A percentile compares a stretch with the other conserved stretches of the same genome.
These are phyloP conservation scores for Lasiosphaeris hirsuta DNA, from an alignment of 495 filamentous ascomycete species.

Conservation along the genomic window DNA sequence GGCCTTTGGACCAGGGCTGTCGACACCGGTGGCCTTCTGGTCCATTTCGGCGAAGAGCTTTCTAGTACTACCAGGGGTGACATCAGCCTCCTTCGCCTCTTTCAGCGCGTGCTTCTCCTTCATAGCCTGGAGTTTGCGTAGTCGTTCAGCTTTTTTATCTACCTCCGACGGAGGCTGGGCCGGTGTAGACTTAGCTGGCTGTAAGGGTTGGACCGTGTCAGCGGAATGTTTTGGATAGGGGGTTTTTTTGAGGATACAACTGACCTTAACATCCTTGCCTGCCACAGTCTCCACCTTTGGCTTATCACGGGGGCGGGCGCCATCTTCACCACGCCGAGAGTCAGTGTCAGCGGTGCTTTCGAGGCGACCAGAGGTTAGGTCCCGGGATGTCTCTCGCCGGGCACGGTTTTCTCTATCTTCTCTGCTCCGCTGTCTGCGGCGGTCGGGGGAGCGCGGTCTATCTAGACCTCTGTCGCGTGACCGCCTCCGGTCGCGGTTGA, in stretches of 20 bases:
- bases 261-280: constrained; percentile 50
- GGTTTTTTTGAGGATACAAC: constrained; percentile 13
- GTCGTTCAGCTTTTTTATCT: constrained; percentile 78
- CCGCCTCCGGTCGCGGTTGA: constrained; percentile 43
- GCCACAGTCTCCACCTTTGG: constrained; percentile 42
- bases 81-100: constrained; percentile 69
- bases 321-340: constrained; percentile 64
- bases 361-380: constrained; percentile 63
- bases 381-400: constrained; percentile 79
- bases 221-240: not conserved
- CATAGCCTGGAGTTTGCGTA: constrained; percentile 86
- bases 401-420: constrained; percentile 67
- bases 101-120: constrained; percentile 84
- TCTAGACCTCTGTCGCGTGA: constrained; percentile 63
- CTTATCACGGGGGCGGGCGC: constrained; percentile 48
- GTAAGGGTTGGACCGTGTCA: constrained; percentile 20
- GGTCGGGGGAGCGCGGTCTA: constrained; percentile 35
- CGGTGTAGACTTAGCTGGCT: constrained; percentile 51
- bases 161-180: constrained; percentile 63
- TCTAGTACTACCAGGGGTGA: constrained; percentile 58
- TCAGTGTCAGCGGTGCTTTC: constrained; percentile 76
- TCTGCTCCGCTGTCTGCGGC: constrained; percentile 50
- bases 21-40: constrained; percentile 58
- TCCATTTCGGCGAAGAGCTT: constrained; percentile 75
- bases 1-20: constrained; percentile 50